phyloP scores from a whole-genome alignment of 495 filamentous ascomycete species.

The Trichoderma asperelloides region DNA sequence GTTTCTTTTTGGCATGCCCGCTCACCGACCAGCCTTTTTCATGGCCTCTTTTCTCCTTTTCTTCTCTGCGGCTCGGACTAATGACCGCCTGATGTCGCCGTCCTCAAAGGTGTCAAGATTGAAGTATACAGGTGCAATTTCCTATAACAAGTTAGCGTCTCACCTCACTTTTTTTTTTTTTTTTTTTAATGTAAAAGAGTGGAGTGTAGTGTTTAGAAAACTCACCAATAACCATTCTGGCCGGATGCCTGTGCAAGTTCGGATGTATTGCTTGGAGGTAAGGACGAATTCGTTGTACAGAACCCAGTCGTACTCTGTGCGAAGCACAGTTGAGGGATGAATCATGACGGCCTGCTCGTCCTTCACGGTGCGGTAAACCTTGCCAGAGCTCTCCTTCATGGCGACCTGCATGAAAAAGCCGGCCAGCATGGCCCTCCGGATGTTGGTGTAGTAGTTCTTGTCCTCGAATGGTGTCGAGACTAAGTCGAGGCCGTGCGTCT shows the following conservation, averaged over 20 bases:
- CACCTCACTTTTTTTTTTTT: neutral
- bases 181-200: slow-evolving; percentile 21
- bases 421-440: slow-evolving; percentile 82
- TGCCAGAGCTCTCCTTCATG: slow-evolving; percentile 67
- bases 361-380: slow-evolving; percentile 89
- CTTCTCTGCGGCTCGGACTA: slow-evolving; percentile 68
- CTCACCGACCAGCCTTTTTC: slow-evolving; percentile 29
- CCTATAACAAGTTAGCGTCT: slow-evolving; percentile 26
- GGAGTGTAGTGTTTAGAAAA: slow-evolving; percentile 8
- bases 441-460: slow-evolving; percentile 97
- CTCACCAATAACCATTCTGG: slow-evolving; percentile 86
- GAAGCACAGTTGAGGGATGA: slow-evolving; percentile 82
- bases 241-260: slow-evolving; percentile 57
- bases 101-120: slow-evolving; percentile 76
- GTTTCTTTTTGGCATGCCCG: neutral
- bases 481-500: slow-evolving; percentile 74
- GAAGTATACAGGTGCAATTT: slow-evolving; percentile 89
- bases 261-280: slow-evolving; percentile 87
- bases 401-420: slow-evolving; percentile 99
- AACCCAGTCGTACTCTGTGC: slow-evolving; percentile 87
- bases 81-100: slow-evolving; percentile 70
- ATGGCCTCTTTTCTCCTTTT: slow-evolving; percentile 63
- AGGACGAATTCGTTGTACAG: slow-evolving; percentile 98
- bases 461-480: slow-evolving; percentile 83
- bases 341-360: slow-evolving; percentile 84